Conservation (phyloP, 176 grass and related monocot species). For the Eleusine indica region DNA sequence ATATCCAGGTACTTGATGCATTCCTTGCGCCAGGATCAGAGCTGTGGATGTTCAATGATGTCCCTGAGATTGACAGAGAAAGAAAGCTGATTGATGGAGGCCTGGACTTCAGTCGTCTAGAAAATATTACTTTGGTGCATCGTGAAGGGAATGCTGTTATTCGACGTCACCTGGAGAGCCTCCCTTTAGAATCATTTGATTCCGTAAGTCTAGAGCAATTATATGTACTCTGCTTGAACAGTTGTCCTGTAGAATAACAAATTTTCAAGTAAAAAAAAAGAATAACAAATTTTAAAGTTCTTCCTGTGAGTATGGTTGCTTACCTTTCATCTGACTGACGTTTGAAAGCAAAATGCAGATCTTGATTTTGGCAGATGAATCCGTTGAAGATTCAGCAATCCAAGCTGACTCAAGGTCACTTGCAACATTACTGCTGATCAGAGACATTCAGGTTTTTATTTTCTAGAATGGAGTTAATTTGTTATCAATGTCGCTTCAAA, state of each 20-base stretch:
- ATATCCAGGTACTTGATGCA: slow-evolving; percentile 79
- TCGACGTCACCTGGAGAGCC: slow-evolving; percentile 65
- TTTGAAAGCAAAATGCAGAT: slow-evolving; percentile 49
- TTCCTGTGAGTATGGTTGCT: slow-evolving; percentile 2
- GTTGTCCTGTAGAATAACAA: background rate
- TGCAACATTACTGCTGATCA: slow-evolving; percentile 70
- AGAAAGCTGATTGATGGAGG: slow-evolving; percentile 62
- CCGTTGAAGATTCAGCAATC: slow-evolving; percentile 75
- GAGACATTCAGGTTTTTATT: slow-evolving; percentile 74
- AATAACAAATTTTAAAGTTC: background rate
- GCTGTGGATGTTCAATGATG: slow-evolving; percentile 81
- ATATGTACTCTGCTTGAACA: background rate
- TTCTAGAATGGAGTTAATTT: slow-evolving; percentile 20
- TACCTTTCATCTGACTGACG: slow-evolving; percentile 20
- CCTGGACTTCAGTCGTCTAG: slow-evolving; percentile 68
- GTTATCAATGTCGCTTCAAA: background rate
- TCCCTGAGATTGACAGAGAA: slow-evolving; percentile 67
- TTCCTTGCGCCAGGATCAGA: slow-evolving; percentile 69
- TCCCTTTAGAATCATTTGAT: slow-evolving; percentile 73
- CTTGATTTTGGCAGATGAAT: slow-evolving; percentile 77
- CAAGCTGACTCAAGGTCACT: slow-evolving; percentile 82
- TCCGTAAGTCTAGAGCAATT: slow-evolving; percentile 51
- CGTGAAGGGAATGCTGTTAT: slow-evolving; percentile 77
- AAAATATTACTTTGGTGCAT: slow-evolving; percentile 66
- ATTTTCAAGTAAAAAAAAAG: background rate